Evolutionary conservation across 2,329 filamentous ascomycete species (phyloP).

Genomic region (Phaeoacremonium minimum): DNA sequence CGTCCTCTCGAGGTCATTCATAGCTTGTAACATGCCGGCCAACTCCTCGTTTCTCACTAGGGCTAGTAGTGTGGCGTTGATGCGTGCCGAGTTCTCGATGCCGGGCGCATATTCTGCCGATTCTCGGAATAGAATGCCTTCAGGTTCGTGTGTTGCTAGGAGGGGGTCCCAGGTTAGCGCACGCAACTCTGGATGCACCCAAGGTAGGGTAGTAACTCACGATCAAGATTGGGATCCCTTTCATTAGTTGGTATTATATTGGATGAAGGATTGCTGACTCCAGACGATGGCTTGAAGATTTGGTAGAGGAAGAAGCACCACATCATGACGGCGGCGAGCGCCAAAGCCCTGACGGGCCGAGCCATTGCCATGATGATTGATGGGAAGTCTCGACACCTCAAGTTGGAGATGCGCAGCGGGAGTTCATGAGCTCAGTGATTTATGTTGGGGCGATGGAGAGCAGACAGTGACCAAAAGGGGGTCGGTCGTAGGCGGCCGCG

Average conservation of each 20-base stretch:
- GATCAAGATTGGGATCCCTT: slow-evolving; percentile 80
- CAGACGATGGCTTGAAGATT: slow-evolving; percentile 56
- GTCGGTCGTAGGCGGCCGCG: no score
- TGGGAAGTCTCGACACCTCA: no score
- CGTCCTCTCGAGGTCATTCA: slow-evolving; percentile 86
- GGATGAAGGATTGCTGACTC: slow-evolving; percentile 30
- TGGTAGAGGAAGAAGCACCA: slow-evolving; percentile 78
- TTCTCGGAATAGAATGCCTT: slow-evolving; percentile 68
- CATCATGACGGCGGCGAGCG: slow-evolving; percentile 64
- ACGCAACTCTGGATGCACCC: neutral
- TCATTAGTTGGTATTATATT: slow-evolving; percentile 42
- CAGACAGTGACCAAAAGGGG: no score
- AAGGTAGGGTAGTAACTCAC: slow-evolving; percentile 46
- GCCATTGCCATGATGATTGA: slow-evolving; percentile 70
- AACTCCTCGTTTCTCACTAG: slow-evolving; percentile 92
- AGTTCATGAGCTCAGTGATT: no score
- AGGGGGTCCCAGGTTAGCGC: neutral
- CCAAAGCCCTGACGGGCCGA: slow-evolving; percentile 77
- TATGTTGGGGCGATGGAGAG: no score
- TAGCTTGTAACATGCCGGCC: slow-evolving; percentile 76
- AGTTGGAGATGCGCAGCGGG: no score
- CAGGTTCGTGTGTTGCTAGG: slow-evolving; percentile 77
- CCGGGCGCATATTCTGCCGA: slow-evolving; percentile 75
- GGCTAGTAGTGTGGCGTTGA: slow-evolving; percentile 88
- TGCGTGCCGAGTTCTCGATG: slow-evolving; percentile 71